Evolutionary conservation across 164 flowering plant genomes (phyloP), one percentile per base, ranked within the genome.

Genomic region (Amborella trichopoda): DNA sequence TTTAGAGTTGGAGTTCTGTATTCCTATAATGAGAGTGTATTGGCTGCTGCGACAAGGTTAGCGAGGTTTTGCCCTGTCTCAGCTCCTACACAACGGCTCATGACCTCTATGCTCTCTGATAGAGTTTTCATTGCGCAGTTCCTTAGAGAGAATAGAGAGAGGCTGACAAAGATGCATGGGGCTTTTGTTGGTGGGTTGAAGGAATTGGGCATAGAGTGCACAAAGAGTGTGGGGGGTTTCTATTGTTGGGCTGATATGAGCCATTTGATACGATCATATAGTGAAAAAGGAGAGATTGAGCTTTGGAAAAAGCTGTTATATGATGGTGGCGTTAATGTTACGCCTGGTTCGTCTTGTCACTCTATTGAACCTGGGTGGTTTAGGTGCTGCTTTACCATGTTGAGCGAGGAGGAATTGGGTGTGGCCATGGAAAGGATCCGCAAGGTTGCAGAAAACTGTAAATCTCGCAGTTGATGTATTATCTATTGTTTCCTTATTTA

Each of bases 291-390:
- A 21, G 99, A 93, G 77, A 70, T 88, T 26, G 96, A 85, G 67
- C 72, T 88, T n/a, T 82, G 94, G 95, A 80, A 93, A 21, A 82
- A 78, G 55, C 50, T 93, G 49, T 62, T 93, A 72, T 78, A 69
- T 58, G 53, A 69, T 18, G 94, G 73, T 19, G 84, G 77, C 73
- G 58, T 93, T 32, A 88, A 80, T 68, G 79, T 66, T 11, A 76
- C 74, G 39, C 96, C 96, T 1, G 99, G 99, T 6, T 80, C 94
- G 20, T 64, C 62, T 28, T 93, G 99, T 68, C 96, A 93, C 44
- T 93, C 91, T 50, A 81, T 93, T 27, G 99, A 88, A 66, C 96
- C 94, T 6, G 96, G 96, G 34, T 93, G 96, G 99, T 93, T 93
- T 54, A 45, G 86, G 23, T 78, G 64, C 50, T 82, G 96, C 73